Evolutionary conservation across 2,329 filamentous ascomycete species (phyloP), one percentile per base, ranked within the genome.

Genomic region (Fusarium cyanostomum): DNA sequence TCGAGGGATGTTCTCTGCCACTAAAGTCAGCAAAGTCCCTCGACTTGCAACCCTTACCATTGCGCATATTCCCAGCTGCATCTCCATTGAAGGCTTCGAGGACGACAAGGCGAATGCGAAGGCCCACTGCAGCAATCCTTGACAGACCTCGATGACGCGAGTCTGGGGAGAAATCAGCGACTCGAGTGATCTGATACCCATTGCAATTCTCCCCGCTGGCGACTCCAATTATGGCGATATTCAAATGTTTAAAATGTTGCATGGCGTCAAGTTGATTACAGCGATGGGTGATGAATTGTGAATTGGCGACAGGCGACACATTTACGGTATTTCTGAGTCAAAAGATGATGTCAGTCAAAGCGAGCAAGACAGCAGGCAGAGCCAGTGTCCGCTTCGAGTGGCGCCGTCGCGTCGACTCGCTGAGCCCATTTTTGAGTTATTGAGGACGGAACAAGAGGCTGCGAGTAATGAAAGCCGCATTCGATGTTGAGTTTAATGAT

Each of bases 311-410:
- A 52, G 60, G 69, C 68, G 71, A 68, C 65, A 72, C 64, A 69
- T 71, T 76, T 75, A 76, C 72, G 62, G 68, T 60, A 67, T 65
- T 58, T 74, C 62, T 72, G 69, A 63, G 57, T 71, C 66, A 74
- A 63, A 54, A 64, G 41, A 42, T 46, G 51, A 63, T 65, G 69
- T 72, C 72, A 72, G 71, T 70, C 67, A 73, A 60, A 56, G 51
- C 61, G 63, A 57, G 59, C 52, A 65, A 38, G 45, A 45, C 55
- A 45, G 52, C 51, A 44, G 61, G 51, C 55, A 56, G 46, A 45
- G 54, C 55, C 38, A 49, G 49, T 56, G 39, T 55, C 53, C 63
- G 67, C 59, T 69, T 66, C 63, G 69, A 66, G 48, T 66, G 67
- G 62, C 54, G 69, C 56, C 59, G 65, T 71, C 63, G 69, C 69